Evolutionary conservation across 176 grass and related monocot species (phyloP).

Genomic region (Tillandsia leiboldiana): DNA sequence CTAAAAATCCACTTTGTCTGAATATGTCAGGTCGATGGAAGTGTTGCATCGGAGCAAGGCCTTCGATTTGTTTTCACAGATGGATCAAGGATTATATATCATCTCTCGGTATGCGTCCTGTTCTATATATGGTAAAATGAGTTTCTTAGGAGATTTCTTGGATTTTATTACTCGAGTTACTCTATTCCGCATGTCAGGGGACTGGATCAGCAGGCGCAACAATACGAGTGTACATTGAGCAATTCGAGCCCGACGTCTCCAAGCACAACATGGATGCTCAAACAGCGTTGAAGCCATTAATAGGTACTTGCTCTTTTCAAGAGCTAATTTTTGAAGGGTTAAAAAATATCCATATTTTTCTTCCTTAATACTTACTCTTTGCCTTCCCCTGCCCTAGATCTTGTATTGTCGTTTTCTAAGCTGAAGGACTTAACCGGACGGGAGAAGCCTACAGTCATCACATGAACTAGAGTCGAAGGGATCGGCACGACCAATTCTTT

Average conservation of each 20-base stretch:
- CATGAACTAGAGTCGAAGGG: conserved; percentile 25
- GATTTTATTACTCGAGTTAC: neutral
- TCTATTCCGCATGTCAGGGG: conserved; percentile 38
- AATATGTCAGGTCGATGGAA: conserved; percentile 61
- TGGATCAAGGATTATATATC: conserved; percentile 82
- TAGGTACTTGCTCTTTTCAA: conserved; percentile 38
- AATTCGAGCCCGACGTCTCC: conserved; percentile 61
- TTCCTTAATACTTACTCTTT: neutral
- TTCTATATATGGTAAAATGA: neutral
- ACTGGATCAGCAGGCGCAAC: conserved; percentile 92
- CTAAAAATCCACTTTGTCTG: conserved; percentile 1
- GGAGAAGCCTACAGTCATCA: conserved; percentile 71
- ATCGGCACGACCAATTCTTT: conserved; percentile 5
- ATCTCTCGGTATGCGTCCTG: conserved; percentile 48
- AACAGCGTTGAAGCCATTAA: conserved; percentile 57
- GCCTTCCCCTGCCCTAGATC: conserved; percentile 27
- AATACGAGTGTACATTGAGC: conserved; percentile 69
- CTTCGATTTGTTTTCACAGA: conserved; percentile 84
- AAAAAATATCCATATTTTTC: neutral
- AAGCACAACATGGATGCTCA: conserved; percentile 71
- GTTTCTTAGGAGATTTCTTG: neutral
- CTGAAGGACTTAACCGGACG: conserved; percentile 81
- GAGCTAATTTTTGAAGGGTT: neutral
- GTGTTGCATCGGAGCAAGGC: conserved; percentile 61
- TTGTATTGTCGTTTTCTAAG: conserved; percentile 76